Conservation (phyloP, 140 eudicot species). For the Bidens hawaiensis region DNA sequence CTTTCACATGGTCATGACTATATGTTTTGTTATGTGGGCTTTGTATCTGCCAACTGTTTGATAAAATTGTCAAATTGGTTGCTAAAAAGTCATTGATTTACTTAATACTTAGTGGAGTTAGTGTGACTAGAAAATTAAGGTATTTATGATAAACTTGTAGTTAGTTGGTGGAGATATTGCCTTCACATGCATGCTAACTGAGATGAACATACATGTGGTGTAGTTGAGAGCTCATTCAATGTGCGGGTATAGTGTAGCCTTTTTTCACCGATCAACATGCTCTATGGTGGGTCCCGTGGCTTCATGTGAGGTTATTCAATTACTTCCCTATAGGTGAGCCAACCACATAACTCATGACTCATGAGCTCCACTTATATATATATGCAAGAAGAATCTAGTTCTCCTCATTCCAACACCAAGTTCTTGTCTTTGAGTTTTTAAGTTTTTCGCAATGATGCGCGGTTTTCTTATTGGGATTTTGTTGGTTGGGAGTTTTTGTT, state of each 20-base stretch:
- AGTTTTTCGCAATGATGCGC: constrained; percentile 14
- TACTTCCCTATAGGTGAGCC: constrained; percentile 21
- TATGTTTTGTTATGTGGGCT: constrained; percentile 11
- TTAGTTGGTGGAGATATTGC: constrained; percentile 35
- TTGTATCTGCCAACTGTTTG: background rate
- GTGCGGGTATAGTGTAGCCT: constrained; percentile 24
- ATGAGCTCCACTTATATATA: constrained; percentile 27
- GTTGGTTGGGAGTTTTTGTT: constrained; percentile 35
- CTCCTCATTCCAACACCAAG: constrained; percentile 24
- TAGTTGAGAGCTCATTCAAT: constrained; percentile 61
- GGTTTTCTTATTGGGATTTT: constrained; percentile 31
- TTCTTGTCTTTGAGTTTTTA: constrained; percentile 15
- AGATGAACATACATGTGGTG: constrained; percentile 20
- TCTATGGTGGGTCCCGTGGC: constrained; percentile 31
- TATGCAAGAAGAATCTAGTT: constrained; percentile 7
- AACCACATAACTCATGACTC: background rate
- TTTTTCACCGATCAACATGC: constrained; percentile 16
- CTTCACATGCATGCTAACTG: constrained; percentile 25
- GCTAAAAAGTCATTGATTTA: background rate
- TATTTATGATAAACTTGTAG: constrained; percentile 30
- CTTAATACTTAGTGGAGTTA: too few species aligned
- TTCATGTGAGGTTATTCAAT: constrained; percentile 56
- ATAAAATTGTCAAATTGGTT: background rate
- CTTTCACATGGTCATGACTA: constrained; percentile 16
- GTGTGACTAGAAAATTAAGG: constrained; percentile 4